These are phyloP conservation scores for Mycosphaerella sp. DNA, from an alignment of 2,329 filamentous ascomycete genomes.

Conservation along the genomic window DNA sequence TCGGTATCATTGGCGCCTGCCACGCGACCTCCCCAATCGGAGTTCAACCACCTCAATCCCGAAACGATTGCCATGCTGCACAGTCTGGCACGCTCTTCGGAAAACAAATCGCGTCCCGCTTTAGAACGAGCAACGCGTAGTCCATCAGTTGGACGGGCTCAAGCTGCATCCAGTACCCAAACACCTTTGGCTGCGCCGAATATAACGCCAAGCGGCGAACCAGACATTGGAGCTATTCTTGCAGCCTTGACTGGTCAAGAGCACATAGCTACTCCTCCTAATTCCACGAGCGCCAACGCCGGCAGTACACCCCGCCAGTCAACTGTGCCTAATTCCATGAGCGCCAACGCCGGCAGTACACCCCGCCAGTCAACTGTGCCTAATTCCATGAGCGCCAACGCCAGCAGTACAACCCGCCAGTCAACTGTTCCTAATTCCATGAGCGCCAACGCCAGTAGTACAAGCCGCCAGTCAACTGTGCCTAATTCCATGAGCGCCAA, in stretches of 20 bases:
- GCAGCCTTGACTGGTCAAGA: not conserved
- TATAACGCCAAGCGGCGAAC: not conserved
- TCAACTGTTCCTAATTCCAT: too few relatives aligned
- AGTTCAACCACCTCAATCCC: slow-evolving; percentile 17
- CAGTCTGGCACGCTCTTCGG: slow-evolving; percentile 9
- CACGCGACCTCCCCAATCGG: not conserved
- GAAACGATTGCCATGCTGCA: slow-evolving; percentile 27
- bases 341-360: too few relatives aligned
- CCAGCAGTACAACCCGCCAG: too few relatives aligned
- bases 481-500: too few relatives aligned
- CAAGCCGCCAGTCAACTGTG: too few relatives aligned
- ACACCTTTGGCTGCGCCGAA: not conserved
- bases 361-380: too few relatives aligned
- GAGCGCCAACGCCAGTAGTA: too few relatives aligned
- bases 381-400: too few relatives aligned
- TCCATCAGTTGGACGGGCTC: slow-evolving; percentile 20
- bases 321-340: too few relatives aligned
- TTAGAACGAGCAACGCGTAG: slow-evolving; percentile 14
- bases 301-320: too few relatives aligned
- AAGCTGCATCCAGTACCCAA: slow-evolving; percentile 4
- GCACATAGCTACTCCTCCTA: not conserved
- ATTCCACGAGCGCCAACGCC: not conserved
- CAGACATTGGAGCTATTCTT: not conserved
- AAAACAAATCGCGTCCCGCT: not conserved
- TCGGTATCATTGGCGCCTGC: not conserved